Base-by-base conservation (phyloP, 1,139 yeast genomes). In the Tardiomyces digboiensis region DNA sequence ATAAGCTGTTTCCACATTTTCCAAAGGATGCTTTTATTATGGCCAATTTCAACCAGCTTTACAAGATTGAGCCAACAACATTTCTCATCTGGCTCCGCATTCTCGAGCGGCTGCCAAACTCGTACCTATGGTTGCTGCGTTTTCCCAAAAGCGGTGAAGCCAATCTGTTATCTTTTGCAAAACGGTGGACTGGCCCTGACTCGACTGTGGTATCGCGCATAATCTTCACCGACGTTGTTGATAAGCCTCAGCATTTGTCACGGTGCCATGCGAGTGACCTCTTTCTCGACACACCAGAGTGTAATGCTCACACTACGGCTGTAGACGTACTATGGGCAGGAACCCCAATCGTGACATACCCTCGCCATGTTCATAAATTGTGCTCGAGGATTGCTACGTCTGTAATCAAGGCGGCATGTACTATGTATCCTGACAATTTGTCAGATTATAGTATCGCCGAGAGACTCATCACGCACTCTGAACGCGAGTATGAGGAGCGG, bases 301-400 rank as follows among this genome's bases (percentile, higher is more conserved):
- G 67, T 46, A 62, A 61, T 42, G 67, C 64, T 8, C 67, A 62
- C 44, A 62, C 67, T n/a, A 62, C 67, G 2, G 65, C 66, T 18
- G 62, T 64, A 1, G 67, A 62, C 45, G 64, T 61, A 20, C 42
- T 57, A 37, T 62, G 67, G 67, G 49, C 59, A 2, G 64, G 64
- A 10, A 59, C 66, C 5, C 67, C 67, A 1, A 54, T 62, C 18
- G 46, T 62, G 22, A 61, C 66, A 3, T 59, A 48, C 37, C 62
- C 65, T 12, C 46, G 64, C 16, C 58, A 62, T 43, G 43, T 42
- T 33, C 54, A 59, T 46, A 62, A 62, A 45, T 55, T 62, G 52
- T 61, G 66, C 36, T 59, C 64, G 22, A 50, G 67, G 10, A 58
- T 62, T 10, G 58, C 64, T 7, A 54, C 64, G 7, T 59, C 65